Percentiles rank a stretch among this genome's conserved stretches.
phyloP scores from a whole-genome alignment of 441 rosid genomes.

The Lepidium campestre region DNA sequence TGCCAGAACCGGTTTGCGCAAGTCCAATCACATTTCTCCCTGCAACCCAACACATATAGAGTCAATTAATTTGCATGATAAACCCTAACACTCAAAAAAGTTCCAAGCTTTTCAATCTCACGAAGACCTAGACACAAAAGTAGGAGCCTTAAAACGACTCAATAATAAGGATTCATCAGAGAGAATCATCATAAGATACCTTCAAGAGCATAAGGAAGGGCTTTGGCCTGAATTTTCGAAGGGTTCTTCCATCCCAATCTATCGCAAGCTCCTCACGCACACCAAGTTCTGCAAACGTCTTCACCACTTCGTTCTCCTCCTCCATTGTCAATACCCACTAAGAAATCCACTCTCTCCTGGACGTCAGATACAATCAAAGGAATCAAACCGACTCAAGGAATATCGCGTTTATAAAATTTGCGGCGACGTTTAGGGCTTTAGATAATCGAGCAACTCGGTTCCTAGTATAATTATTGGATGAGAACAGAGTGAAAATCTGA shows the following conservation, averaged over 20 bases:
- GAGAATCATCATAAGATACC: constrained; percentile 30
- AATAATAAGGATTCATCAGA: neutral
- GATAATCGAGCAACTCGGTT: neutral
- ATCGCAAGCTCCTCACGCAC: constrained; percentile 64
- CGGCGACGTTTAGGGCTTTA: constrained; percentile 4
- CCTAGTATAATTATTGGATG: neutral
- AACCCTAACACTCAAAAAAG: neutral
- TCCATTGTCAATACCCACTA: constrained; percentile 26
- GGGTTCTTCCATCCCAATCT: constrained; percentile 69
- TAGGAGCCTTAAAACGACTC: neutral
- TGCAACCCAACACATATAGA: constrained; percentile 16
- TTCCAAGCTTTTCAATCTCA: neutral
- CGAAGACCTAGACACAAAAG: neutral
- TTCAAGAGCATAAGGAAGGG: constrained; percentile 80
- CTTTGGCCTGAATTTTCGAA: constrained; percentile 75
- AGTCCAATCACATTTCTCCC: constrained; percentile 94
- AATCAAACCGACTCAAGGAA: neutral
- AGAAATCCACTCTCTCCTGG: neutral
- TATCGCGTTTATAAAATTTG: neutral
- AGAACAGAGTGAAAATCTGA: too few relatives aligned
- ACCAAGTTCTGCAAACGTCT: constrained; percentile 66
- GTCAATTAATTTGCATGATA: neutral
- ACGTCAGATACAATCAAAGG: neutral
- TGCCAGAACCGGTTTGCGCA: constrained; percentile 96
- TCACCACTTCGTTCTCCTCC: constrained; percentile 54